phyloP scores from a whole-genome alignment of 2,329 filamentous ascomycete genomes.

The Purpureocillium lavendulum region DNA sequence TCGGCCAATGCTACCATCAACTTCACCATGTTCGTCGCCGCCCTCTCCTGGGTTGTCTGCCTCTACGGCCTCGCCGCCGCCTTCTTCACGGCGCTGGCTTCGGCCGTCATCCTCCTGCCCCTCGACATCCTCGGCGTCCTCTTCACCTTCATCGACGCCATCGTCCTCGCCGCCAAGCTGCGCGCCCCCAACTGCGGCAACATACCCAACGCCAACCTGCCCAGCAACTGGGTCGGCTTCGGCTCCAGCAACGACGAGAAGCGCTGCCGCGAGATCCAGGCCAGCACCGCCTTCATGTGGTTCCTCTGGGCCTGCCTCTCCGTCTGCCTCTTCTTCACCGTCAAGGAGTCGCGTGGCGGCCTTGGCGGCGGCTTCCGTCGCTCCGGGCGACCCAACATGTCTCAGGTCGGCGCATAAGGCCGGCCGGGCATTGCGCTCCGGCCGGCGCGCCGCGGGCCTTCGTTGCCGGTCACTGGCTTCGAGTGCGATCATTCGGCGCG shows the following conservation, averaged over 20 bases:
- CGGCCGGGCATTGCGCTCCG: neutral
- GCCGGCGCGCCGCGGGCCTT: too few species aligned
- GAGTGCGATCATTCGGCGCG: too few species aligned
- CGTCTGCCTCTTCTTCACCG: conserved; percentile 46
- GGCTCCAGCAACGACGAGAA: conserved; percentile 50
- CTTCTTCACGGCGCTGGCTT: conserved; percentile 42
- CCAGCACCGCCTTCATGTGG: conserved; percentile 68
- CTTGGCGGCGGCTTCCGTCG: conserved; percentile 30
- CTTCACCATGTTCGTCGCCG: conserved; percentile 62
- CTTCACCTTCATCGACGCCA: conserved; percentile 62
- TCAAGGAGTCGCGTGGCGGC: conserved; percentile 42
- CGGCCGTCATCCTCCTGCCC: conserved; percentile 43
- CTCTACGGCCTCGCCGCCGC: conserved; percentile 53
- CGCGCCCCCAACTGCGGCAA: conserved; percentile 60
- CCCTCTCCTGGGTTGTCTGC: conserved; percentile 56
- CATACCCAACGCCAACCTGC: conserved; percentile 21
- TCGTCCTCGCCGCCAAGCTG: conserved; percentile 64
- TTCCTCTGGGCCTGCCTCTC: conserved; percentile 61
- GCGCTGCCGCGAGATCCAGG: conserved; percentile 69
- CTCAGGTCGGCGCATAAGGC: conserved; percentile 42
- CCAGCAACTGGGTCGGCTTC: conserved; percentile 50
- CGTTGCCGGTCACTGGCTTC: too few species aligned
- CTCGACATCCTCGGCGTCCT: conserved; percentile 53
- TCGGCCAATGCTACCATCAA: conserved; percentile 43
- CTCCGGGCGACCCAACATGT: conserved; percentile 42